Conservation (phyloP, 2,329 filamentous ascomycete species). For the Sporothrix sp. region DNA sequence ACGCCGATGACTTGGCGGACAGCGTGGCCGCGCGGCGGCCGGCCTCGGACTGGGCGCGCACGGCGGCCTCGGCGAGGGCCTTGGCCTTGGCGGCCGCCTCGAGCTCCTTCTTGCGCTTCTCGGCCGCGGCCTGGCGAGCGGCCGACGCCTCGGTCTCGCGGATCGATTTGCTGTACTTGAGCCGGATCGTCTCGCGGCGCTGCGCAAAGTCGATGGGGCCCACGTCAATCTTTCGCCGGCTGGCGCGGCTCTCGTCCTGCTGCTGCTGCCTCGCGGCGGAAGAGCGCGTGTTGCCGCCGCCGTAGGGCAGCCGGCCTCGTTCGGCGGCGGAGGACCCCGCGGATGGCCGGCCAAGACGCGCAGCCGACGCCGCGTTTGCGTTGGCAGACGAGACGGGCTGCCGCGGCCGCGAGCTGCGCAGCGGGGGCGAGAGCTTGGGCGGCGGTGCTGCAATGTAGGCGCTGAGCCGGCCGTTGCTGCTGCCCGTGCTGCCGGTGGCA, state of each 20-base stretch:
- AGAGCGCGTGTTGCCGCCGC: too few species aligned
- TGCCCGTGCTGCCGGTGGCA: too few species aligned
- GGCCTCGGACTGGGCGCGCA: conserved; percentile 23
- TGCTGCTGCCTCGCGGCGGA: too few species aligned
- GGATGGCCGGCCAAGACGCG: conserved; percentile 6
- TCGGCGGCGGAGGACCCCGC: conserved; percentile 10
- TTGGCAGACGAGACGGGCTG: conserved; percentile 64
- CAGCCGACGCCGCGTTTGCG: not conserved
- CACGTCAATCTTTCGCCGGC: conserved; percentile 48
- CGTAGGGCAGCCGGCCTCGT: not conserved
- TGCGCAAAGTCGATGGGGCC: conserved; percentile 79
- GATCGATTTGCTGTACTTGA: conserved; percentile 78
- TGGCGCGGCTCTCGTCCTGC: conserved; percentile 29
- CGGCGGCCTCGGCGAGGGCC: conserved; percentile 27
- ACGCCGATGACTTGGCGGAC: conserved; percentile 10
- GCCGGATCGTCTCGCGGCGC: conserved; percentile 69
- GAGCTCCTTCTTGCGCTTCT: conserved; percentile 43
- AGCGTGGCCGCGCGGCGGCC: conserved; percentile 8
- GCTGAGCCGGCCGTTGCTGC: conserved; percentile 52
- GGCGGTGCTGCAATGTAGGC: conserved; percentile 63
- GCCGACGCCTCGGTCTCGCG: conserved; percentile 58
- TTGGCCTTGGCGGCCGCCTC: conserved; percentile 37
- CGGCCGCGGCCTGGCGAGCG: conserved; percentile 42
- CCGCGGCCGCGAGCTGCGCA: conserved; percentile 73
- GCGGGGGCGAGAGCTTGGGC: conserved; percentile 64